A percentile compares a stretch with the other conserved stretches of the same genome.
Evolutionary conservation across 805 yeast species (phyloP).

Genomic region (Yamadazyma nakazawae): DNA sequence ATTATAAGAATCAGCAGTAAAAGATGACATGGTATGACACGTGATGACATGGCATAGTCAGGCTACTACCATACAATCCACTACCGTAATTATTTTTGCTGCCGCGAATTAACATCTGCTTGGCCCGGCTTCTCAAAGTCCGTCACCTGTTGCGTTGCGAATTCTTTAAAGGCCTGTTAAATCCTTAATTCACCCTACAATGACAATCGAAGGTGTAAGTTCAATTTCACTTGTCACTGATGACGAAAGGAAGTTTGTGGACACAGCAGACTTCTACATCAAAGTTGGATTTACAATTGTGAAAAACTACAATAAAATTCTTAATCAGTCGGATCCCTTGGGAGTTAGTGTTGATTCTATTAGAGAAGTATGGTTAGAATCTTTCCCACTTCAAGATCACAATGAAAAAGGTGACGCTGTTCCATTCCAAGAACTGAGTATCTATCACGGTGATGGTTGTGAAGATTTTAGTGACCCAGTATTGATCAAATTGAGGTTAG

Average conservation of each 20-base stretch:
- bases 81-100: too few species aligned
- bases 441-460: conserved; percentile 37
- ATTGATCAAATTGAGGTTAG: conserved; percentile 34
- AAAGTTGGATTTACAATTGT: conserved; percentile 58
- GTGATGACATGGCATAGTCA: too few species aligned
- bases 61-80: too few species aligned
- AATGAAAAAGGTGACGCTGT: conserved; percentile 31
- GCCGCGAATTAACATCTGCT: neutral
- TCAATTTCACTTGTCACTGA: conserved; percentile 61
- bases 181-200: neutral
- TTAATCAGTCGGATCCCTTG: conserved; percentile 15
- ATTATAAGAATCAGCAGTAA: too few species aligned
- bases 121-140: conserved; percentile 2
- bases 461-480: conserved; percentile 26
- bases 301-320: conserved; percentile 54
- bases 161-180: neutral
- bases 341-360: conserved; percentile 68
- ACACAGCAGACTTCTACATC: conserved; percentile 54
- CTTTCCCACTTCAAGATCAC: conserved; percentile 50
- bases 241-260: conserved; percentile 43
- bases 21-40: too few species aligned
- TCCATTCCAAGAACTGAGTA: conserved; percentile 41
- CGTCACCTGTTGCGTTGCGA: neutral
- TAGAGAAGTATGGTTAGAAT: conserved; percentile 70
- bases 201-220: conserved; percentile 37